Evolutionary conservation across 2,329 filamentous ascomycete genomes (phyloP).

Genomic region (Aspergillus bombycis): DNA sequence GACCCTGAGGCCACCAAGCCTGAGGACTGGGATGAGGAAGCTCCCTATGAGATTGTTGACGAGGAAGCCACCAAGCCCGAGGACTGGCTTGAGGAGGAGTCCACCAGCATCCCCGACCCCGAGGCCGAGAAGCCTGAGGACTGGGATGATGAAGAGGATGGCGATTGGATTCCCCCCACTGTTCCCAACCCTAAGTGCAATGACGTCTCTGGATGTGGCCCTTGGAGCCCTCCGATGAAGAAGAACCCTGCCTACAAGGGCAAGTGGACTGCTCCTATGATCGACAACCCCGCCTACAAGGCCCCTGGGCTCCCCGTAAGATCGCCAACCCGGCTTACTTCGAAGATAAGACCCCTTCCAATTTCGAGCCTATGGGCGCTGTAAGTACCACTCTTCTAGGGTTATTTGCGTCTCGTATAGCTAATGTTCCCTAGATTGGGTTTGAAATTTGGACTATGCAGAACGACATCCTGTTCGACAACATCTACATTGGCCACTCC

Average conservation of each 20-base stretch:
- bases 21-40: conserved; percentile 98
- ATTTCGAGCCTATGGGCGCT: conserved; percentile 97
- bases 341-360: conserved; percentile 94
- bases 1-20: conserved; percentile 96
- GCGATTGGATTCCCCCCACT: conserved; percentile 90
- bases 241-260: conserved; percentile 98
- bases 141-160: conserved; percentile 99
- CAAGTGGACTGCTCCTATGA: conserved; percentile 90
- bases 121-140: conserved; percentile 97
- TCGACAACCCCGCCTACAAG: conserved; percentile 99
- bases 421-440: conserved; percentile 67
- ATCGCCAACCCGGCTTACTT: conserved; percentile 96
- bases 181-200: conserved; percentile 95
- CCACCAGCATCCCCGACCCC: conserved; percentile 80
- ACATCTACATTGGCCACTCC: conserved; percentile 99
- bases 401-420: not conserved
- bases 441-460: conserved; percentile 99
- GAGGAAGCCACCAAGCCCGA: conserved; percentile 88
- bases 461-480: conserved; percentile 97
- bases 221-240: conserved; percentile 88
- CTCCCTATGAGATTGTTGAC: conserved; percentile 93
- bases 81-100: conserved; percentile 94
- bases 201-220: conserved; percentile 89
- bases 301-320: conserved; percentile 90
- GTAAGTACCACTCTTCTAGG: conserved; percentile 59